Conservation (phyloP, 495 filamentous ascomycete genomes). For the Hypoxylon subgilvum region DNA sequence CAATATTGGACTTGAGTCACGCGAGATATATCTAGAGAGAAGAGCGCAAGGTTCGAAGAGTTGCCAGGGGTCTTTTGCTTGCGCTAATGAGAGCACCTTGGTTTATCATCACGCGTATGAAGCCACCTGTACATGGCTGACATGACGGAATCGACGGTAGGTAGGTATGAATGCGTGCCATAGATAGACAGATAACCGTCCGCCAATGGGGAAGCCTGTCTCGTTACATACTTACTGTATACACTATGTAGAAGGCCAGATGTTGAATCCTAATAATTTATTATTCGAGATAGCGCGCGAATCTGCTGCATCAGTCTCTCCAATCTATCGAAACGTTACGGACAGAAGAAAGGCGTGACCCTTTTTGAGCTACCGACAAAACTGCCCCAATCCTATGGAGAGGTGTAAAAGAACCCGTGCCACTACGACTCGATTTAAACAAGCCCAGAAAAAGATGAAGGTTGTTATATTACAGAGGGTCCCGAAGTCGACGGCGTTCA, state of each 20-base stretch:
- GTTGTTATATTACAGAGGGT: no score
- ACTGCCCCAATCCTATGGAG: not conserved
- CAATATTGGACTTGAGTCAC: not conserved
- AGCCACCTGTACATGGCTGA: conserved; percentile 33
- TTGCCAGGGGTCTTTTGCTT: no score
- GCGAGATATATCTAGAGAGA: not conserved
- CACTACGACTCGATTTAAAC: not conserved
- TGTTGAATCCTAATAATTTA: conserved; percentile 21
- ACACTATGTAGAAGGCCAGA: conserved; percentile 25
- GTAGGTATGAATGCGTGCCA: conserved; percentile 19
- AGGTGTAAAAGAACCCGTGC: no score
- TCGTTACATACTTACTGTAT: conserved; percentile 18
- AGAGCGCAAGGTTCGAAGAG: no score
- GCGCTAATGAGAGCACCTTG: no score
- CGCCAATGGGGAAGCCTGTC: conserved; percentile 17
- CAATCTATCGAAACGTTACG: not conserved
- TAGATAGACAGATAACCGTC: conserved; percentile 36
- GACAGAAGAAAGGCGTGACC: no score
- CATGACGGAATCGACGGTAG: conserved; percentile 24
- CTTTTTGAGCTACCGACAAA: not conserved
- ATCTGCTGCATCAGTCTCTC: conserved; percentile 7
- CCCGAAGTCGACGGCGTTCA: no score
- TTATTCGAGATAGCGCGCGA: conserved; percentile 11
- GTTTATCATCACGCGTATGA: conserved; percentile 15
- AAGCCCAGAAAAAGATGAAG: no score